Conservation (phyloP, 805 yeast species). For the Candida vartiovaarae region DNA sequence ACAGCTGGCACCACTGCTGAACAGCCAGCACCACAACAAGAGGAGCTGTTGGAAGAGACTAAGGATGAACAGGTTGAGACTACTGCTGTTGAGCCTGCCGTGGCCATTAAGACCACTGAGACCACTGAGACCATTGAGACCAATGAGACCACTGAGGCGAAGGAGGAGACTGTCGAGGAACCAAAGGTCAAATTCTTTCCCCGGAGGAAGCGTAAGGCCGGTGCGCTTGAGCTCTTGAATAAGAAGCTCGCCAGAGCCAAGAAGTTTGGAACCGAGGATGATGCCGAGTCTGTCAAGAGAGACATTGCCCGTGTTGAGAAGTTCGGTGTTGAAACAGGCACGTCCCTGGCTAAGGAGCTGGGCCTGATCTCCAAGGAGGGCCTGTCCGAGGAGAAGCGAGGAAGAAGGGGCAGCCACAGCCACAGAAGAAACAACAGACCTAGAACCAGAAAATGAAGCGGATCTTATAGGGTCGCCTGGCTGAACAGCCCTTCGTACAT, state of each 20-base stretch:
- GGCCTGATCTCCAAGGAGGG: conserved; percentile 35
- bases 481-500: too few relatives aligned
- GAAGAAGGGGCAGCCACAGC: conserved; percentile 7
- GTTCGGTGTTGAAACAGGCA: conserved; percentile 71
- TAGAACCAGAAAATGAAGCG: not conserved
- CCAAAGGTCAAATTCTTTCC: conserved; percentile 31
- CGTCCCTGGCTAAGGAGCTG: conserved; percentile 60
- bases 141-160: conserved; percentile 1
- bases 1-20: conserved; percentile 1
- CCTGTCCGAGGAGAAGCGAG: conserved; percentile 4
- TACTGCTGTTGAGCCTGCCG: not conserved
- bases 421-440: conserved; percentile 35
- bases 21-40: not conserved
- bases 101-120: not conserved
- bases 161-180: conserved; percentile 19
- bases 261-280: conserved; percentile 60
- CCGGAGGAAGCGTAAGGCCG: conserved; percentile 66
- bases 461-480: not conserved
- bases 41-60: not conserved
- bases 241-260: conserved; percentile 66
- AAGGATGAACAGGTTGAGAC: not conserved
- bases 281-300: conserved; percentile 47
- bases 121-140: conserved; percentile 1
- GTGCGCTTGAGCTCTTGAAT: conserved; percentile 59
- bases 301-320: conserved; percentile 68